Conservation (phyloP, 2,329 filamentous ascomycete genomes). For the Sporothrix inflata region DNA sequence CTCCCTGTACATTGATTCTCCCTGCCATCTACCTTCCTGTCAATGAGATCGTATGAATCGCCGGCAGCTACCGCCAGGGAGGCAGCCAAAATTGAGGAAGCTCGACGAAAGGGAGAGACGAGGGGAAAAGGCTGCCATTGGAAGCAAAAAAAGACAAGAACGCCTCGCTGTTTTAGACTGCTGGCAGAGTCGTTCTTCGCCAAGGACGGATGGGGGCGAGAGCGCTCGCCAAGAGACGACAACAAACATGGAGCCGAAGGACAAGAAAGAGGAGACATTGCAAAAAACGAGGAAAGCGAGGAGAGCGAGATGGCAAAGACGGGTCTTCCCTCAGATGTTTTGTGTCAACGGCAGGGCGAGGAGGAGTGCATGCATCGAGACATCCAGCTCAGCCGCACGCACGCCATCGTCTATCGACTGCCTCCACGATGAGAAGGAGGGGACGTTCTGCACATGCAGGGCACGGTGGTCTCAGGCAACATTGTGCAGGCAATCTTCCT, state of each 20-base stretch:
- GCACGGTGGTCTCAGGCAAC: background rate
- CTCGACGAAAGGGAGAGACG: background rate
- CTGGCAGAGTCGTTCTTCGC: background rate
- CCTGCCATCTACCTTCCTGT: background rate
- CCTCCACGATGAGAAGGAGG: background rate
- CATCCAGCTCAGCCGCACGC: background rate
- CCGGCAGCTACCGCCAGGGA: background rate
- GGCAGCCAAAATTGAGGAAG: background rate
- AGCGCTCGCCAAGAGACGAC: background rate
- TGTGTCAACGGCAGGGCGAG: background rate
- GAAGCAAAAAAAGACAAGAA: background rate
- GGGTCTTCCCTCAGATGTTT: no score
- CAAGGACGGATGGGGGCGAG: constrained; percentile 12
- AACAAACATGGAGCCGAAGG: background rate
- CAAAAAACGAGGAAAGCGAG: background rate
- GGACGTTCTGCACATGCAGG: background rate
- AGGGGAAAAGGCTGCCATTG: background rate
- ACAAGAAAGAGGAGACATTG: background rate
- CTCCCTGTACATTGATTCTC: background rate
- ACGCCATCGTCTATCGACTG: background rate
- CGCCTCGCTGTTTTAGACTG: background rate
- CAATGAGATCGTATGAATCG: no score
- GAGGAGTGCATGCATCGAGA: background rate
- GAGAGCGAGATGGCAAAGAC: background rate
- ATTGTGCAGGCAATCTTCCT: background rate